Conservation (phyloP, 179 eudicot genomes). For the Nepenthes alata region DNA sequence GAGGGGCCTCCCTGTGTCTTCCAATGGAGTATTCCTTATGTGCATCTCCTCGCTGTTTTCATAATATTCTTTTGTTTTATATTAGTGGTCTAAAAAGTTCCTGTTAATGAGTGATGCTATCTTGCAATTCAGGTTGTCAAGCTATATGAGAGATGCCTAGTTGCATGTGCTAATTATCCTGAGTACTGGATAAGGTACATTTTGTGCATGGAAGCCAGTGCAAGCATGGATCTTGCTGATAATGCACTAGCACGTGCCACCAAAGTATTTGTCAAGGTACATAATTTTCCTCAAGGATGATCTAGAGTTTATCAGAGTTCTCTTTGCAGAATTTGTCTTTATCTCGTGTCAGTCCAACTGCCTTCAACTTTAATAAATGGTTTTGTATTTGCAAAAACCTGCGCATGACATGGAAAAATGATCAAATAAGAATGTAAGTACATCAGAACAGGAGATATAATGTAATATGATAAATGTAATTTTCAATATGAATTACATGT, state of each 20-base stretch:
- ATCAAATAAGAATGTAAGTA: too few relatives aligned
- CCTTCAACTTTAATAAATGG: too few relatives aligned
- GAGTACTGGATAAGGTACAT: constrained; percentile 92
- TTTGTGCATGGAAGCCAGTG: constrained; percentile 83
- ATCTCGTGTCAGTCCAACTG: too few relatives aligned
- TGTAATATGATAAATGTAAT: too few relatives aligned
- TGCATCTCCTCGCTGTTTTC: constrained; percentile 46
- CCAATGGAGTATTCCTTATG: constrained; percentile 89
- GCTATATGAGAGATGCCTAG: constrained; percentile 92
- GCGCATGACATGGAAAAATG: too few relatives aligned
- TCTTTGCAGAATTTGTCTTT: too few relatives aligned
- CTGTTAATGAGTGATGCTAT: constrained; percentile 17
- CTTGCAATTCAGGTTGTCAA: constrained; percentile 65
- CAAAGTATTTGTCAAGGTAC: constrained; percentile 90
- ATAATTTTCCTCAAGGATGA: neutral
- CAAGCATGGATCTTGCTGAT: constrained; percentile 82
- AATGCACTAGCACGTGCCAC: constrained; percentile 98
- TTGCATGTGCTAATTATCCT: constrained; percentile 96
- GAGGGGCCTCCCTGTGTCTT: constrained; percentile 95
- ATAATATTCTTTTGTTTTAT: constrained; percentile 14
- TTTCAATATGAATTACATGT: too few relatives aligned
- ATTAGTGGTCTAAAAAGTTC: constrained; percentile 8
- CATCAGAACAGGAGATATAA: too few relatives aligned
- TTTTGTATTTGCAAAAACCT: too few relatives aligned
- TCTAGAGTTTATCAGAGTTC: too few relatives aligned